Percentiles rank a stretch among this genome's conserved stretches.
These are phyloP conservation scores for Globisporangium spinosum DNA, from an alignment of 352 stramenopile genomes.

Conservation along the genomic window DNA sequence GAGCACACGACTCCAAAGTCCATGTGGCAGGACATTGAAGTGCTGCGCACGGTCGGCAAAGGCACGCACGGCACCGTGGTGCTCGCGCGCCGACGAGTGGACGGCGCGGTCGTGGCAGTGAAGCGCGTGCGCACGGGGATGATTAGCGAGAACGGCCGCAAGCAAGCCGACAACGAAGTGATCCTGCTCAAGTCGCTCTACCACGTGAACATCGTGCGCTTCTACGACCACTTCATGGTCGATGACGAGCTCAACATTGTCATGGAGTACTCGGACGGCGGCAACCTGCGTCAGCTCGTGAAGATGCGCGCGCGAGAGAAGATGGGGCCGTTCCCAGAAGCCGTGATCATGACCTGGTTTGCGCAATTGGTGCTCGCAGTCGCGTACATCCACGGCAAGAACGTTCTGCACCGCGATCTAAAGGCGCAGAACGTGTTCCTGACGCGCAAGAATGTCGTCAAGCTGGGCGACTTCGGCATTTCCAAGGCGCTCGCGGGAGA, in stretches of 20 bases:
- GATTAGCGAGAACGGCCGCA: conserved; percentile 81
- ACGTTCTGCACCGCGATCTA: conserved; percentile 84
- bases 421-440: conserved; percentile 90
- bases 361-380: conserved; percentile 81
- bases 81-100: conserved; percentile 65
- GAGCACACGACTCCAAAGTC: conserved; percentile 61
- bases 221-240: conserved; percentile 86
- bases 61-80: conserved; percentile 85
- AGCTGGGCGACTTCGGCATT: conserved; percentile 87
- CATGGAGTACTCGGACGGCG: conserved; percentile 86
- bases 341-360: conserved; percentile 87
- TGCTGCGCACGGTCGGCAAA: conserved; percentile 85
- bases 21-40: conserved; percentile 84
- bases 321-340: conserved; percentile 79
- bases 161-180: conserved; percentile 87
- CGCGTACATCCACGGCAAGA: conserved; percentile 88
- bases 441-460: conserved; percentile 84
- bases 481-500: conserved; percentile 81
- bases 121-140: conserved; percentile 80
- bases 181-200: conserved; percentile 88
- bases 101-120: conserved; percentile 79
- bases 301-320: conserved; percentile 76
- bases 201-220: conserved; percentile 89
- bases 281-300: conserved; percentile 80
- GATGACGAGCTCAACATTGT: conserved; percentile 89